Evolutionary conservation across 805 yeast species (phyloP), one percentile per base, ranked within the genome.

Genomic region (Babjeviella inositovora): DNA sequence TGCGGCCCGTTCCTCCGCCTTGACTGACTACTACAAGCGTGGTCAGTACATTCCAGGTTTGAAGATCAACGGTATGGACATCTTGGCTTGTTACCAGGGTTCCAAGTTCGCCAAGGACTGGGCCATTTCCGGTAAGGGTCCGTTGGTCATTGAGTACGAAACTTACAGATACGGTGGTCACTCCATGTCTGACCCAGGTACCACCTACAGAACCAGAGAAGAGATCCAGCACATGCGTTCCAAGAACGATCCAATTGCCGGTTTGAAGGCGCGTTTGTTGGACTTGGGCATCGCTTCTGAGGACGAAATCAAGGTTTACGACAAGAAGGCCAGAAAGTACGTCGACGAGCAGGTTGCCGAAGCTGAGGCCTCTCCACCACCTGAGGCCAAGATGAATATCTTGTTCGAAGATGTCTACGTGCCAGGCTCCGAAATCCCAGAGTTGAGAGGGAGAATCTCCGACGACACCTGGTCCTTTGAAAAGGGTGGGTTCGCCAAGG

Each of bases 121-220:
- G 94, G 64, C 80, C 53, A 64, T 77, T 32, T 59, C 73, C 31
- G 95, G 94, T 46, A 85, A 87, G 46, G 98, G 97, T 35, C 98
- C 98, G 34, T 57, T 90, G 38, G 94, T 90, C 25, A 48, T 90
- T 39, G 98, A 90, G 66, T 90, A 77, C 59, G 96, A 85, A 64
- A 90, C 98, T 41, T 90, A 90, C 64, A 79, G 98, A 69, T 90
- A 90, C 54, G 97, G 97, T 65, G 98, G 98, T 55, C 98, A 90
- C 72, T 90, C 98, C 39, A 90, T 90, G 97, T 87, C 97, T 39
- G 98, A 90, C 61, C 98, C 98, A 45, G 98, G 98, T 69, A 90
- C 98, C 54, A 90, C 98, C 37, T 90, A 90, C 75, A 79, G 98
- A 72, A 90, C 98, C 49, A 85, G 98, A 67, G 98, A 90, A 62